phyloP scores from a whole-genome alignment of 352 stramenopile genomes.

The Globisporangium takayamanum region DNA sequence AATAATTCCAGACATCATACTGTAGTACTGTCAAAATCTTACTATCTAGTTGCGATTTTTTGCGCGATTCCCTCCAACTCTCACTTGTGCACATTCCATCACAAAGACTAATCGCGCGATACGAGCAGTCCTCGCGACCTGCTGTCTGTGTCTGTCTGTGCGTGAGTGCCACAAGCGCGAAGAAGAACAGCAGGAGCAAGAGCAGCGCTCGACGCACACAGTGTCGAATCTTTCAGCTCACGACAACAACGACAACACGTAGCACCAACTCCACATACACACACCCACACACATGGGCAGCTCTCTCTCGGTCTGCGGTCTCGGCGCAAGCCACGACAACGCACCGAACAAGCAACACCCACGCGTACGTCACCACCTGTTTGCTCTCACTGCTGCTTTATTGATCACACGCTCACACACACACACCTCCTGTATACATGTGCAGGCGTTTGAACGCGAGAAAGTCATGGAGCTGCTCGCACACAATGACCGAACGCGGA shows the following conservation, averaged over 20 bases:
- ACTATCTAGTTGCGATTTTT: too few relatives aligned
- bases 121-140: too few relatives aligned
- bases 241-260: background rate
- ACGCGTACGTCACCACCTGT: slow-evolving; percentile 13
- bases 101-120: too few relatives aligned
- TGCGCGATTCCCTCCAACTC: too few relatives aligned
- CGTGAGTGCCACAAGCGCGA: background rate
- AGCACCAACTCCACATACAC: background rate
- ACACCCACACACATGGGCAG: slow-evolving; percentile 21
- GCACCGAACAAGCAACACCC: slow-evolving; percentile 2
- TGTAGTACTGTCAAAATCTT: too few relatives aligned
- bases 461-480: slow-evolving; percentile 26
- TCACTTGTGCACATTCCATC: too few relatives aligned
- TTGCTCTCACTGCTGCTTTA: background rate
- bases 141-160: background rate
- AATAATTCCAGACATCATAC: too few relatives aligned
- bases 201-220: background rate
- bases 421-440: background rate
- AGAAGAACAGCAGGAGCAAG: background rate
- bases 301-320: slow-evolving; percentile 33
- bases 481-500: slow-evolving; percentile 23
- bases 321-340: slow-evolving; percentile 15
- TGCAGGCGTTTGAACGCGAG: slow-evolving; percentile 11
- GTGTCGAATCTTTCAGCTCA: background rate
- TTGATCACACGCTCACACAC: background rate